Evolutionary conservation across 1,284 basidiomycete genomes (phyloP), one percentile per base, ranked within the genome.

Genomic region (Gomphus sp.): DNA sequence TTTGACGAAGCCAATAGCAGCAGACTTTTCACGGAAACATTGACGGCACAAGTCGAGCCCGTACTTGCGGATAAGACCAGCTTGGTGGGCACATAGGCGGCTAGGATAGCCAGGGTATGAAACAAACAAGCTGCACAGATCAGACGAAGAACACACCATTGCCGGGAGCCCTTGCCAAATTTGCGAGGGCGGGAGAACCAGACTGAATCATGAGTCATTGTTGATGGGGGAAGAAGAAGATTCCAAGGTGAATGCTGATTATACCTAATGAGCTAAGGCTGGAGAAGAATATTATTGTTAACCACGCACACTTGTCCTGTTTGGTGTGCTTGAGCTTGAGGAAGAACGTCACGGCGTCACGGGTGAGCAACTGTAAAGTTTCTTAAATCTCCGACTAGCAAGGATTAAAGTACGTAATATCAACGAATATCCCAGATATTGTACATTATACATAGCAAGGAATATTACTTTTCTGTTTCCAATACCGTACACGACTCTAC

Each of bases 41-140:
- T 97, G 93, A 75, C 93, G 90, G 81, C 93, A 97, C 69, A 96
- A 89, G 79, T 96, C 91, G 70, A 97, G 84, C 61, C 93, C 92
- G 77, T 93, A 93, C 75, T 91, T 91, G 73, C 88, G 90, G 77
- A 98, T 93, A 73, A 97, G 85, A 89, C 93, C 93, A 69, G 93
- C 93, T 75, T 91, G 90, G 78, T 98, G 93, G 53, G 91, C 89
- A 72, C 93, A 98, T 72, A 93, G 90, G 72, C 94, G 93, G 84
- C 91, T 93, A 64, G 59, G 63, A 41, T 48, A 58, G 55, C 16
- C 22, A 55, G 54, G 43, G 48, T 52, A 44, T 57, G 37, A 55
- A 31, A 48, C 12, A 44, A 31, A 36, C 25, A 33, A 16, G 31
- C 22, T 34, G n/a, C 2, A 45, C n/a, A 37, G 25, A 39, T 31